Base-by-base conservation (phyloP, 1,284 basidiomycete species). In the Microstroma glucosiphilum region DNA sequence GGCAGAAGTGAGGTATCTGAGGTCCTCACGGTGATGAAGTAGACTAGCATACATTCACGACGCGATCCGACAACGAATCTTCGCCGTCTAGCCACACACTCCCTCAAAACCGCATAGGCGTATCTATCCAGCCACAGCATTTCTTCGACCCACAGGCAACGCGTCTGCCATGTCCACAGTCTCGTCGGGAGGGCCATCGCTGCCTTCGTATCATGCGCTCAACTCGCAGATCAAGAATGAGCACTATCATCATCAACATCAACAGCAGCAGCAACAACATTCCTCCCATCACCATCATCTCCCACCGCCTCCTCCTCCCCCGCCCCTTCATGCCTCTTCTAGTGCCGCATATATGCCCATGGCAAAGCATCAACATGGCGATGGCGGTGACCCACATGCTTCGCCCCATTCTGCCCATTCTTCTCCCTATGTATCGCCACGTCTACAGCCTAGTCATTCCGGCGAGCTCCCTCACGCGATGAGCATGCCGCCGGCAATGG, bases 351-450 rank as follows among this genome's bases (percentile, higher is more conserved):
- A 23, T 48, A n/a, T 23, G 46, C 46, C 46, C 46, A n/a, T 23
- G 46, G 3, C 46, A 48, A 23, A 23, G 46, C n/a, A 23, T n/a
- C 6, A 12, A 23, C 17, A 48, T 48, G 46, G 46, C 46, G 46
- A 23, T 37, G 30, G 30, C 30, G 30, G 30, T 9, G 30, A 37
- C 30, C 30, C 30, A 37, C 30, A 37, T 48, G 17, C 23, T 12
- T 48, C 46, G 46, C 46, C 46, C 3, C 46, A n/a, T 7, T 54
- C 51, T 15, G n/a, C 51, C 2, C 51, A 54, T 7, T 54, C 51
- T 15, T 54, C 51, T 6, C 51, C 51, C 2, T 54, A 54, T 21
- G 51, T 54, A 19, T 54, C 51, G 51, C 51, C 51, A 3, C 51
- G 51, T 21, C 51, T 26, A 26, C 51, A 21, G 13, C 17, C n/a